Base-by-base conservation (phyloP, 306 rosid species). In the Casuarina equisetifolia region DNA sequence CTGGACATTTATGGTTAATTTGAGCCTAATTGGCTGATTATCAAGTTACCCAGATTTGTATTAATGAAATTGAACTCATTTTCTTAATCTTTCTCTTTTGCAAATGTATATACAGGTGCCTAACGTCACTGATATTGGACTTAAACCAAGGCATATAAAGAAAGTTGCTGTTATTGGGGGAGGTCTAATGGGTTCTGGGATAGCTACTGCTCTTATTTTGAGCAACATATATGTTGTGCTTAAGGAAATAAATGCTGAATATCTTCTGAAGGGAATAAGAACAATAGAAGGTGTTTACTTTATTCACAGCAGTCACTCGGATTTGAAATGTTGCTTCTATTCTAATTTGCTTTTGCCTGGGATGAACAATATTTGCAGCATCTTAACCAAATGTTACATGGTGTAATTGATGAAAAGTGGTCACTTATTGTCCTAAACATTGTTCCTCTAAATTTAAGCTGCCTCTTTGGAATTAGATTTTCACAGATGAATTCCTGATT, bases 111-210 rank as follows among this genome's bases (percentile, higher is more conserved):
- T 86, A 71, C 89, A 96, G 99, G 92, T 91, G 74, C 98, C 98
- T 76, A 91, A 88, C 9, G 98, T 92, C 69, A 88, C 98, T 55
- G 94, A 91, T 87, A 62, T 86, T 82, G 99, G 99, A 72, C 97
- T 92, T 54, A 89, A 87, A 87, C 98, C 99, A 64, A 91, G 97
- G 85, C 86, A 78, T 73, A 80, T 95, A 80, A 91, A 86, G 91
- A 92, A 95, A 79, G 93, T 86, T 77, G 99, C 98, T 75, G 85
- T 95, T 79, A 85, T 92, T 68, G 99, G 99, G 53, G 99, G 99
- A 86, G 99, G 99, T 89, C 80, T 95, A 74, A 95, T 95, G 99
- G 99, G 99, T 82, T 92, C 99, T 75, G 99, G 99, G 85, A 95
- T 92, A 77, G 97, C 97, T 70, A 92, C 99, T 13, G 90, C 97